Evolutionary conservation across 441 rosid genomes (phyloP).

Genomic region (Pelargonium australe): DNA sequence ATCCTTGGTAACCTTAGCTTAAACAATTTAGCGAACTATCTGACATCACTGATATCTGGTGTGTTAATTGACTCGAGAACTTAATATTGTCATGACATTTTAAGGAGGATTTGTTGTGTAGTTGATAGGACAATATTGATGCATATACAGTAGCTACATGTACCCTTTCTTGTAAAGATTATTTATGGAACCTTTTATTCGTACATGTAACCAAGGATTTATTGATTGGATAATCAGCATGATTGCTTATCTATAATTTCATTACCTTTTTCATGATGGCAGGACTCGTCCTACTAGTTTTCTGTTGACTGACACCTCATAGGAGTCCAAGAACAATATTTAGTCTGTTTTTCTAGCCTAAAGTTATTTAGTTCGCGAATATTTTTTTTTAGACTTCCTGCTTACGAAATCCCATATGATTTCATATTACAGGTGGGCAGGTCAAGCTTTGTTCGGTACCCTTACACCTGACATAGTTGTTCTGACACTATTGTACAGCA

Average conservation of each 20-base stretch:
- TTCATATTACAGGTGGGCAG: constrained; percentile 78
- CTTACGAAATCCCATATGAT: constrained; percentile 2
- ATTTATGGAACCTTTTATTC: no score
- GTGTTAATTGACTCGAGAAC: not conserved
- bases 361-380: not conserved
- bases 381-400: constrained; percentile 8
- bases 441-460: constrained; percentile 93
- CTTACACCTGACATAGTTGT: constrained; percentile 86
- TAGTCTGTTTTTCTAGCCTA: not conserved
- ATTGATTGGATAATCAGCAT: not conserved
- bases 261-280: not conserved
- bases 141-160: no score
- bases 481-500: constrained; percentile 87
- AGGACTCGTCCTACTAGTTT: not conserved
- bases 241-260: constrained; percentile 4
- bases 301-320: not conserved
- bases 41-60: not conserved
- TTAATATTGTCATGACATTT: no score
- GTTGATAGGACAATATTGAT: no score
- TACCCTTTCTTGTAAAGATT: no score
- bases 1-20: not conserved
- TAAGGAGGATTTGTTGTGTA: no score
- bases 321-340: not conserved
- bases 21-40: not conserved
- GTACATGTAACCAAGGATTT: not conserved